These are phyloP conservation scores for Tetrahymena borealis DNA, from an alignment of 73 alveolate genomes.

Conservation along the genomic window DNA sequence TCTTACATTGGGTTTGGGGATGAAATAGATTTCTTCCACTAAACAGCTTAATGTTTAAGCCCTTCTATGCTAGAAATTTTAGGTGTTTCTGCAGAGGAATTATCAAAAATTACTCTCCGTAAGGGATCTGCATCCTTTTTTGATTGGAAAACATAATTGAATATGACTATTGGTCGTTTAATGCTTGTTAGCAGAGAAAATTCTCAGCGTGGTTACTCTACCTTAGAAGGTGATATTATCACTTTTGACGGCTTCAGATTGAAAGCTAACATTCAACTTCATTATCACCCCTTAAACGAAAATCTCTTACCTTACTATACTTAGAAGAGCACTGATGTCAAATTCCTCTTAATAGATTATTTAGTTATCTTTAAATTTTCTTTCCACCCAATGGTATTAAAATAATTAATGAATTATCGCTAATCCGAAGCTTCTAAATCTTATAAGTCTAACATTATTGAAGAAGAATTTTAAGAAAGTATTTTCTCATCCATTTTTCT, in stretches of 20 bases:
- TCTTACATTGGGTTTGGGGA: not conserved
- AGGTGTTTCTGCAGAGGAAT: not conserved
- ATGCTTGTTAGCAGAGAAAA: not conserved
- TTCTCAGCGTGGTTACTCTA: not conserved
- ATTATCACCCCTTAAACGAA: not conserved
- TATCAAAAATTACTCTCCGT: not conserved
- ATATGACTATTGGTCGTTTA: not conserved
- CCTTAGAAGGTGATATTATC: not conserved
- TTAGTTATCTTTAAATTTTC: not conserved
- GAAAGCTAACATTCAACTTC: not conserved
- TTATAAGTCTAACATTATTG: not conserved
- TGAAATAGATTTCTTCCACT: not conserved
- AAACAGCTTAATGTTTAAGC: not conserved
- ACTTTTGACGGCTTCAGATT: not conserved
- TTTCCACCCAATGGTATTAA: not conserved
- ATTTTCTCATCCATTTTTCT: not conserved
- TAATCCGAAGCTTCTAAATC: not conserved
- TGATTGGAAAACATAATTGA: not conserved
- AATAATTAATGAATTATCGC: not conserved
- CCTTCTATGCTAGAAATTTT: not conserved
- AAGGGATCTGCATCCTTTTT: not conserved
- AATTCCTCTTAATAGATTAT: not conserved
- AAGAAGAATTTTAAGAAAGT: not conserved
- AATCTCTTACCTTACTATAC: not conserved
- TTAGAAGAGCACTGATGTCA: not conserved